phyloP scores from a whole-genome alignment of 176 grass and related monocot species.

The Triticum urartu region DNA sequence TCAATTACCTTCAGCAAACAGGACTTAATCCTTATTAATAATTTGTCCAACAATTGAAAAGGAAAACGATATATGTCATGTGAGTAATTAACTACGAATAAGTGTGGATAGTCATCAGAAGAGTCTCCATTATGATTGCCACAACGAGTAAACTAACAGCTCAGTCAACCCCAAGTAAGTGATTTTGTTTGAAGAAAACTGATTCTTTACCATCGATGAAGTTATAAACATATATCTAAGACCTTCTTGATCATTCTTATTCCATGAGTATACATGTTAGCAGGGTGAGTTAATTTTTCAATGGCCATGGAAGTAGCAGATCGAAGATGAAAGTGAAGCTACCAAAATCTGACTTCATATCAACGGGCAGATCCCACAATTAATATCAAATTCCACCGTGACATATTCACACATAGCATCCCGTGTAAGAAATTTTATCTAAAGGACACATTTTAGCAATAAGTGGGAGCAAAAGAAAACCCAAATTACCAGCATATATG shows the following conservation, averaged over 20 bases:
- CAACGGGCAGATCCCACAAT: background rate
- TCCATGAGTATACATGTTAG: constrained; percentile 20
- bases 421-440: background rate
- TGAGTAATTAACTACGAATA: constrained; percentile 22
- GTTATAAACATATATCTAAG: constrained; percentile 78
- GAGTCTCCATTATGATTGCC: constrained; percentile 68
- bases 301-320: background rate
- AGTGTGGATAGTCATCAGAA: constrained; percentile 53
- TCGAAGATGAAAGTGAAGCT: background rate
- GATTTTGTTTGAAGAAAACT: too few species aligned
- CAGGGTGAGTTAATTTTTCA: background rate
- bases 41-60: background rate
- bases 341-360: background rate
- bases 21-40: background rate
- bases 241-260: constrained; percentile 72
- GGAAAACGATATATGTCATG: background rate
- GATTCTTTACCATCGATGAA: constrained; percentile 68
- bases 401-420: too few species aligned
- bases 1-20: background rate
- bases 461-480: background rate
- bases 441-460: background rate
- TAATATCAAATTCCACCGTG: too few species aligned
- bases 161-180: constrained; percentile 55
- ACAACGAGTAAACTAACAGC: constrained; percentile 43
- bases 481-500: background rate